These are phyloP conservation scores for Euphrasia confusa DNA, from an alignment of 257 asterid genomes.

Conservation along the genomic window DNA sequence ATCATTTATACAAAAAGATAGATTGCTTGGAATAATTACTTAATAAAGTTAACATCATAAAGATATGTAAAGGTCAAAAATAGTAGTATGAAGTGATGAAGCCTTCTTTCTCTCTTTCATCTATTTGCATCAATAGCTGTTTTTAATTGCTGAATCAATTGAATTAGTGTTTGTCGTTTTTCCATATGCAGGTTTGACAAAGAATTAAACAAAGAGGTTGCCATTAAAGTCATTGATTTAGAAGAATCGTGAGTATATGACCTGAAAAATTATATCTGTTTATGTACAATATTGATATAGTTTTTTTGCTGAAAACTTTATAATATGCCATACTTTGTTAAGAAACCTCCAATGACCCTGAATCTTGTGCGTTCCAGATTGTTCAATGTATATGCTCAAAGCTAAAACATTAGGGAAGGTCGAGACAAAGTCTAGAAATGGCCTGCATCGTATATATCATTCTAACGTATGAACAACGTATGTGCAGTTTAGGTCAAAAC, in stretches of 20 bases:
- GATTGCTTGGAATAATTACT: not conserved
- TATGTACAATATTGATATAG: slow-evolving; percentile 18
- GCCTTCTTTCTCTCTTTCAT: not conserved
- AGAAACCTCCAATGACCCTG: no score
- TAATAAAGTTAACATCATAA: not conserved
- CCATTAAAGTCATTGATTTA: slow-evolving; percentile 95
- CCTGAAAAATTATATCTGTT: slow-evolving; percentile 23
- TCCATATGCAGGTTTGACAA: slow-evolving; percentile 74
- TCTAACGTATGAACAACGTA: not conserved
- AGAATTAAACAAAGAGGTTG: slow-evolving; percentile 86
- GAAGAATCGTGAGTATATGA: slow-evolving; percentile 95
- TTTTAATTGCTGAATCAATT: slow-evolving; percentile 1
- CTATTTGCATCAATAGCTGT: slow-evolving; percentile 1
- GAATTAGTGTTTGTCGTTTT: slow-evolving; percentile 13
- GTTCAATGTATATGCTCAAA: not conserved
- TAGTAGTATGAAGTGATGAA: not conserved
- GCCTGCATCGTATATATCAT: not conserved
- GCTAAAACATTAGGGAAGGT: not conserved
- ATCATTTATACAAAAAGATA: not conserved
- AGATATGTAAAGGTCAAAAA: not conserved
- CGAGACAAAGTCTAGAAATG: not conserved
- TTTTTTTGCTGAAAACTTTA: not conserved
- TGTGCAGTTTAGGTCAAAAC: not conserved
- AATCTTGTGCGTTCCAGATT: not conserved
- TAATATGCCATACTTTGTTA: not conserved